phyloP scores from a whole-genome alignment of 495 filamentous ascomycete genomes.

The Lichina pygmaea region DNA sequence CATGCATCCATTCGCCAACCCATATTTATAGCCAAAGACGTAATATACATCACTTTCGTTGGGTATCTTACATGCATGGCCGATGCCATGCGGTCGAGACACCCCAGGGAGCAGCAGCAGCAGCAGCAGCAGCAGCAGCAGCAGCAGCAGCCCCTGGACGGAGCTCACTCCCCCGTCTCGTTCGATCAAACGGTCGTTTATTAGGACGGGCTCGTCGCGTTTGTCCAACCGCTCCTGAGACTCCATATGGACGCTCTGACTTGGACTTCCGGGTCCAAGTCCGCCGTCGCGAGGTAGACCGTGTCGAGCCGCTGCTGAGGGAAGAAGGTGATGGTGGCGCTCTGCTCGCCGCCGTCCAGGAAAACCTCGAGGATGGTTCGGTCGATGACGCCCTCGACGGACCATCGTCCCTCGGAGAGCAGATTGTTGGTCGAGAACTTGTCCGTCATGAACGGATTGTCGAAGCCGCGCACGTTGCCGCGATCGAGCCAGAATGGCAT shows the following conservation, averaged over 20 bases:
- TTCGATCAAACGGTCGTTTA: too few species aligned
- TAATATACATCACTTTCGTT: too few species aligned
- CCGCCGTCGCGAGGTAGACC: slow-evolving; percentile 13
- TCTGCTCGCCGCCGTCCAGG: slow-evolving; percentile 16
- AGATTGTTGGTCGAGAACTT: slow-evolving; percentile 16
- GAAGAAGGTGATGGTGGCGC: slow-evolving; percentile 20
- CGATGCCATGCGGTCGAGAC: too few species aligned
- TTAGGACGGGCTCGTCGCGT: background rate
- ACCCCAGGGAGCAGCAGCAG: too few species aligned
- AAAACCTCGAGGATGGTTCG: slow-evolving; percentile 24
- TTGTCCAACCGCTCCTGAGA: slow-evolving; percentile 16
- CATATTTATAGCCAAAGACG: too few species aligned
- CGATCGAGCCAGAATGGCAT: slow-evolving; percentile 20
- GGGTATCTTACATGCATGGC: too few species aligned
- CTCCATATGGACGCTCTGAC: slow-evolving; percentile 17
- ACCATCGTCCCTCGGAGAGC: slow-evolving; percentile 10
- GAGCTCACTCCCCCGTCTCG: too few species aligned
- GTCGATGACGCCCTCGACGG: slow-evolving; percentile 19
- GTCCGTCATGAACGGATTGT: slow-evolving; percentile 21
- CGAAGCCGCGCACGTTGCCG: slow-evolving; percentile 15
- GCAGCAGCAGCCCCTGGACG: too few species aligned
- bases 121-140: too few species aligned
- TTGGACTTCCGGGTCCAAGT: slow-evolving; percentile 12
- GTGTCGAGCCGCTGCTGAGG: slow-evolving; percentile 15
- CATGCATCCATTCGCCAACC: too few species aligned